Evolutionary conservation across 2,329 filamentous ascomycete species (phyloP).

Genomic region (Aureobasidium mangrovei): DNA sequence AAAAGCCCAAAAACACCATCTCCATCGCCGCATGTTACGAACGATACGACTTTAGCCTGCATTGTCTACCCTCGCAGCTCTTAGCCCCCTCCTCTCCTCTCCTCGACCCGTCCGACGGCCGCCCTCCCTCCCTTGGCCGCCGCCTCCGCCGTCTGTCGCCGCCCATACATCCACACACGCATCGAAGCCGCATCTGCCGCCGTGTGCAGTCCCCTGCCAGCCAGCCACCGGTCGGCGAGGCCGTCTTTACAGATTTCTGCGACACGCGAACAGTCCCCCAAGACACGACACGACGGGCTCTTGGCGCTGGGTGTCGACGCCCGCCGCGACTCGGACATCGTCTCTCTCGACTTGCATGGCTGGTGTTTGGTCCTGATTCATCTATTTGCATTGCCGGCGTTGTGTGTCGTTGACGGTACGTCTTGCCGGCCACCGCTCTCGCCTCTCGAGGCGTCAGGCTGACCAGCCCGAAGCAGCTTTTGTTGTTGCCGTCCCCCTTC

Average conservation of each 20-base stretch:
- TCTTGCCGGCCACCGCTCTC: not conserved
- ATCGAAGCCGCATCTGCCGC: not conserved
- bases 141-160: not conserved
- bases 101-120: not conserved
- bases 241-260: not conserved
- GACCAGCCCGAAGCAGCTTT: not conserved
- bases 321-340: conserved; percentile 5
- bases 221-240: not conserved
- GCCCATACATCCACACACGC: not conserved
- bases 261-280: conserved; percentile 1
- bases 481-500: conserved; percentile 13
- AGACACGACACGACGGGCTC: not conserved
- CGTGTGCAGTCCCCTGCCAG: not conserved
- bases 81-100: not conserved
- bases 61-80: conserved; percentile 10
- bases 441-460: not conserved
- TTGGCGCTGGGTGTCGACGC: conserved; percentile 8
- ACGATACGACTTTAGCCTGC: conserved; percentile 9
- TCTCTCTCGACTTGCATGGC: conserved; percentile 9
- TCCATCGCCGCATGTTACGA: conserved; percentile 14
- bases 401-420: conserved; percentile 7
- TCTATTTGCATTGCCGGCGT: conserved; percentile 11
- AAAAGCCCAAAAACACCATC: not conserved
- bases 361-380: conserved; percentile 11
- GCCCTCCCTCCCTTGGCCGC: not conserved